Evolutionary conservation across 2,329 filamentous ascomycete species (phyloP).

Genomic region (Aspergillus fijiensis): DNA sequence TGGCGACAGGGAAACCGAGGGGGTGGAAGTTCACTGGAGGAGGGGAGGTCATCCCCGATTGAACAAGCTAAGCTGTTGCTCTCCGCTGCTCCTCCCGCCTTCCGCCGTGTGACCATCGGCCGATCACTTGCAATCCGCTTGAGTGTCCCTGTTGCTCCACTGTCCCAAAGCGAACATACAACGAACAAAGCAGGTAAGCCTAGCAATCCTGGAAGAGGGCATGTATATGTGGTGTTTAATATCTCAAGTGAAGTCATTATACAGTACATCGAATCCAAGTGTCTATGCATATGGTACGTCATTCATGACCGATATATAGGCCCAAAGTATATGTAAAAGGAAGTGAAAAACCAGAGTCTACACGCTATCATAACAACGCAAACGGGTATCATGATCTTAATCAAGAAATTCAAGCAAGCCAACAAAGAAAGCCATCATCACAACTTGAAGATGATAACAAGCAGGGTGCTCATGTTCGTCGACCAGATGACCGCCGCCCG

Average conservation of each 20-base stretch:
- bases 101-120: conserved; percentile 16
- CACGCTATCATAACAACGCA: conserved; percentile 9
- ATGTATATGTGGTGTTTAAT: background rate
- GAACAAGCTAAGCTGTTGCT: conserved; percentile 13
- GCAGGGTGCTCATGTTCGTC: conserved; percentile 24
- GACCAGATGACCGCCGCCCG: conserved; percentile 37
- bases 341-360: background rate
- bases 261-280: background rate
- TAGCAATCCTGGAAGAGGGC: background rate
- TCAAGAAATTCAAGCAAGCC: background rate
- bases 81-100: conserved; percentile 17
- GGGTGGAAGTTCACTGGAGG: background rate
- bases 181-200: no score
- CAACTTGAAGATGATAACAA: background rate
- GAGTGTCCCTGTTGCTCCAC: background rate
- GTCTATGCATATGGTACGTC: background rate
- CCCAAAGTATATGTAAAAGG: background rate
- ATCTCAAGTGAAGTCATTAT: background rate
- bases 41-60: background rate
- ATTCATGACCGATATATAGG: background rate
- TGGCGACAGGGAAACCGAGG: background rate
- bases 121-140: conserved; percentile 1
- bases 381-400: conserved; percentile 8
- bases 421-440: background rate
- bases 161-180: no score